Conservation (phyloP, 768 basidiomycete species). For the Polyporus arcularius region DNA sequence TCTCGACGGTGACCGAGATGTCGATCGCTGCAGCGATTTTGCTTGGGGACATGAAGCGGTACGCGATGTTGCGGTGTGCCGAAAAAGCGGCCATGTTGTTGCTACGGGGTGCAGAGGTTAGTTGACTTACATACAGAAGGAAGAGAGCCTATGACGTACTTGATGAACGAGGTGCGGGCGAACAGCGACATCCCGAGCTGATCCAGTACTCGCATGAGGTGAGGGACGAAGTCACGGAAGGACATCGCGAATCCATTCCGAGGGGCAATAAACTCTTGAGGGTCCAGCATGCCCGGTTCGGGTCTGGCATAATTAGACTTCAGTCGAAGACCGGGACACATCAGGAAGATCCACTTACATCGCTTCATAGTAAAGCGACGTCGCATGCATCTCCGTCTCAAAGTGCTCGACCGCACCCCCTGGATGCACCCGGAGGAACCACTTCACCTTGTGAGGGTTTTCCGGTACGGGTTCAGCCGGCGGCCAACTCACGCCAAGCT, state of each 20-base stretch:
- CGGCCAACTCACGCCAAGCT: constrained; percentile 75
- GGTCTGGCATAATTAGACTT: constrained; percentile 49
- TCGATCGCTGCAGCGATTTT: constrained; percentile 87
- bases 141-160: constrained; percentile 44
- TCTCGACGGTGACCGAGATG: constrained; percentile 78
- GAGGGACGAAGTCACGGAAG: constrained; percentile 76
- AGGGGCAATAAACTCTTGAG: constrained; percentile 75
- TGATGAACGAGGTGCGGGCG: constrained; percentile 81
- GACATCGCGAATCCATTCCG: constrained; percentile 87
- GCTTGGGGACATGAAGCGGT: constrained; percentile 80
- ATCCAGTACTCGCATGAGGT: constrained; percentile 80
- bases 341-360: constrained; percentile 48
- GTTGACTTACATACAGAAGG: constrained; percentile 1
- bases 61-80: constrained; percentile 83
- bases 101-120: constrained; percentile 37
- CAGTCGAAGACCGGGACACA: neutral
- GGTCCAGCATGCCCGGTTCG: constrained; percentile 74
- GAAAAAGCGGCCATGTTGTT: constrained; percentile 76
- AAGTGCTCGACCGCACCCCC: constrained; percentile 88
- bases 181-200: constrained; percentile 83
- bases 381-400: constrained; percentile 77
- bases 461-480: constrained; percentile 58
- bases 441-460: constrained; percentile 73
- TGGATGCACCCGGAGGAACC: constrained; percentile 80
- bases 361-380: constrained; percentile 84